Evolutionary conservation across 2,329 filamentous ascomycete species (phyloP).

Genomic region (Aspergillus sp.): DNA sequence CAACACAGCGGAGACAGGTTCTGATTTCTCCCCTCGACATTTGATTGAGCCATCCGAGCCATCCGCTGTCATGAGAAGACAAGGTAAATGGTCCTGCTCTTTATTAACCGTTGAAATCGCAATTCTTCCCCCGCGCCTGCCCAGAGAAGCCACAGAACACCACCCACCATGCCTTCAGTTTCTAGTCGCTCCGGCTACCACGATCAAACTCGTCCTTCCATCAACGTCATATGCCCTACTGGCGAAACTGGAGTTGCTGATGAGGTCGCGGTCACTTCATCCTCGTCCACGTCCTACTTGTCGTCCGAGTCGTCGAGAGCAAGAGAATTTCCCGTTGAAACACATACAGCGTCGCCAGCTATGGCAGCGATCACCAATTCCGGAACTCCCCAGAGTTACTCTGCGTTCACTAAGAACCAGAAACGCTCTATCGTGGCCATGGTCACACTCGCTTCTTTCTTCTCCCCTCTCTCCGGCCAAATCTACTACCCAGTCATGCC

Average conservation of each 20-base stretch:
- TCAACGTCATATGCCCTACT: neutral
- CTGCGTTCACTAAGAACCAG: slow-evolving; percentile 30
- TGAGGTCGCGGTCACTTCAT: neutral
- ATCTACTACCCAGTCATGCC: slow-evolving; percentile 34
- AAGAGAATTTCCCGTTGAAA: neutral
- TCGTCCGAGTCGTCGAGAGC: neutral
- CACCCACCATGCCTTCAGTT: neutral
- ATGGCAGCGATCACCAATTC: neutral
- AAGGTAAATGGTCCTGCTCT: too few species aligned
- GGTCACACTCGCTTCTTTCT: slow-evolving; percentile 42
- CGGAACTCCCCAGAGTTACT: slow-evolving; percentile 19
- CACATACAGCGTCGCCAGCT: neutral
- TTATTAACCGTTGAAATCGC: too few species aligned
- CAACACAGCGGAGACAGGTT: neutral
- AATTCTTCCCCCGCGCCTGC: neutral
- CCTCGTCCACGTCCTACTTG: neutral
- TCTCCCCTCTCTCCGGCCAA: slow-evolving; percentile 29
- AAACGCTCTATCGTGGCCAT: slow-evolving; percentile 40
- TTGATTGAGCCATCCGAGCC: too few species aligned
- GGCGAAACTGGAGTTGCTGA: neutral
- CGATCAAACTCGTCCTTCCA: neutral
- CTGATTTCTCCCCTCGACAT: neutral
- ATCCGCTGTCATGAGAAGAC: too few species aligned
- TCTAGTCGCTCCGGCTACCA: neutral
- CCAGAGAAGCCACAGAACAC: too few species aligned